Conservation (phyloP, 768 basidiomycete species). For the Amanita molliuscula region DNA sequence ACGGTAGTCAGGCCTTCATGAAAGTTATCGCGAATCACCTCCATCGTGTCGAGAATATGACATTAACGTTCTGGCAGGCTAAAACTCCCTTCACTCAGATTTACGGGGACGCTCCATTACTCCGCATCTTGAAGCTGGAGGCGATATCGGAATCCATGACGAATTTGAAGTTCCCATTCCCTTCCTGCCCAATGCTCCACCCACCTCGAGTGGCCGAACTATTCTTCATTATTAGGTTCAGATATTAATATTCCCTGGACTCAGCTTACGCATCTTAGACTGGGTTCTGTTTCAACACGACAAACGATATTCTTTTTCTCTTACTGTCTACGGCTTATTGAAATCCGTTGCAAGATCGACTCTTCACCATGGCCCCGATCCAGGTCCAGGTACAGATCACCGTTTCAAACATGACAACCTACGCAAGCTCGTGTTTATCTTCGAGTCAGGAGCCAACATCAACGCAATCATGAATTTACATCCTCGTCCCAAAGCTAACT, state of each 20-base stretch:
- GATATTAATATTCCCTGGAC: background rate
- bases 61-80: background rate
- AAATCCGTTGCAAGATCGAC: background rate
- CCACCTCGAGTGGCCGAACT: background rate
- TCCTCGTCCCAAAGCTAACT: background rate
- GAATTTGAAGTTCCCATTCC: background rate
- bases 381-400: too few species aligned
- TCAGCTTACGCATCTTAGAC: constrained; percentile 1
- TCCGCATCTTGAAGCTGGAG: background rate
- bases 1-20: background rate
- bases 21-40: background rate
- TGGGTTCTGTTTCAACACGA: background rate
- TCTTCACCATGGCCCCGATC: background rate
- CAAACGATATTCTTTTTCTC: background rate
- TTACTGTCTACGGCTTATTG: background rate
- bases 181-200: background rate
- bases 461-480: background rate
- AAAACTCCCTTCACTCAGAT: background rate
- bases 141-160: background rate
- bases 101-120: background rate
- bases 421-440: background rate
- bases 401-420: background rate
- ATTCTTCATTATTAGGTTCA: background rate
- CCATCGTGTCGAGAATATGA: background rate
- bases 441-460: background rate